These are phyloP conservation scores for Fusarium tjaetaba DNA, from an alignment of 2,329 filamentous ascomycete species.

Conservation along the genomic window DNA sequence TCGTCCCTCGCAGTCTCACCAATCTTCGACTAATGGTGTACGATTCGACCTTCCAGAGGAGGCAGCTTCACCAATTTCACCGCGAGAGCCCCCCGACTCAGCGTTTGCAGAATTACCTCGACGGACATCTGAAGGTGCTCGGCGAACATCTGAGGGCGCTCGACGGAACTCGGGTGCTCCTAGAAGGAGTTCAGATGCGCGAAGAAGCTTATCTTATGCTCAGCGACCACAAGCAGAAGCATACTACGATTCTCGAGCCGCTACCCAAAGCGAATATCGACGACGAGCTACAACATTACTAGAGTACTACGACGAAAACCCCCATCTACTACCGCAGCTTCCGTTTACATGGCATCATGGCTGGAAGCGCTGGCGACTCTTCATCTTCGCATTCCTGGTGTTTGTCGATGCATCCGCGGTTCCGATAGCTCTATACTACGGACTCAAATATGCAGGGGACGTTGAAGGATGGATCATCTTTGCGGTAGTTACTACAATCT, in stretches of 20 bases:
- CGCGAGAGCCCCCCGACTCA: slow-evolving; percentile 26
- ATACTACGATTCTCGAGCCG: slow-evolving; percentile 55
- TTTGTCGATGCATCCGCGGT: slow-evolving; percentile 56
- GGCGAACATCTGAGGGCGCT: slow-evolving; percentile 27
- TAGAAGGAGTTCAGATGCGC: slow-evolving; percentile 39
- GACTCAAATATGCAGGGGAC: slow-evolving; percentile 54
- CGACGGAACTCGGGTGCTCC: slow-evolving; percentile 29
- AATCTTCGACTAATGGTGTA: slow-evolving; percentile 21
- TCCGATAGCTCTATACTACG: slow-evolving; percentile 64
- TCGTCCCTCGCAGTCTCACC: slow-evolving; percentile 29
- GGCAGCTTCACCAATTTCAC: not conserved
- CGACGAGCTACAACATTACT: slow-evolving; percentile 50
- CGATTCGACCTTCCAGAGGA: slow-evolving; percentile 31
- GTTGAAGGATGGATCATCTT: slow-evolving; percentile 58
- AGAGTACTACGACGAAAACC: slow-evolving; percentile 54
- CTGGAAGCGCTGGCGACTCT: slow-evolving; percentile 54
- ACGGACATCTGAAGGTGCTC: slow-evolving; percentile 31
- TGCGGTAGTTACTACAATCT: slow-evolving; percentile 64
- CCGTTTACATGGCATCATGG: slow-evolving; percentile 56
- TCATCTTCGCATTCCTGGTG: slow-evolving; percentile 59
- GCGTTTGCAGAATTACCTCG: slow-evolving; percentile 38
- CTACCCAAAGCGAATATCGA: slow-evolving; percentile 48
- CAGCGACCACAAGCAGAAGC: slow-evolving; percentile 47
- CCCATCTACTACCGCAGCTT: slow-evolving; percentile 51
- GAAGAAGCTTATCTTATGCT: slow-evolving; percentile 50